A percentile compares a stretch with the other conserved stretches of the same genome.
phyloP scores from a whole-genome alignment of 129 eudicot genomes.

The Flaveria sonorensis region DNA sequence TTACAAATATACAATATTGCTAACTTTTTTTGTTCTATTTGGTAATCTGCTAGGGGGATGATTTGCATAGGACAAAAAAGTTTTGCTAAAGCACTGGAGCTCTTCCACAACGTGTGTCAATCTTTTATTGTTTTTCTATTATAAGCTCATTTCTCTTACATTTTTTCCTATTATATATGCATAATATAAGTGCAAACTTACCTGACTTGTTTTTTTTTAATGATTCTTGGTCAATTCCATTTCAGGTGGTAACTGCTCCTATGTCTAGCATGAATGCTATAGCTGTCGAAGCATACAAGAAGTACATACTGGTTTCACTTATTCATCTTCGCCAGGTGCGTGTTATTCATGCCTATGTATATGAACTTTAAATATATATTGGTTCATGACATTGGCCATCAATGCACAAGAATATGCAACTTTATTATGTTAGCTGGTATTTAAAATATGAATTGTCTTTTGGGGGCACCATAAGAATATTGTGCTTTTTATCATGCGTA shows the following conservation, averaged over 20 bases:
- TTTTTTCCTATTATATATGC: conserved; percentile 12
- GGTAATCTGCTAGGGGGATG: conserved; percentile 62
- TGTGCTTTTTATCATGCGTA: conserved; percentile 9
- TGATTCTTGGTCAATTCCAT: conserved; percentile 13
- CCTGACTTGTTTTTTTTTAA: not conserved
- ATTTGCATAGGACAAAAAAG: conserved; percentile 87
- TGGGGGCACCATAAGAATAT: conserved; percentile 15
- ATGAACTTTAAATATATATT: conserved; percentile 9
- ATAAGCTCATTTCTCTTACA: not conserved
- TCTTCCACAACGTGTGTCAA: conserved; percentile 76
- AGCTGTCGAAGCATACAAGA: conserved; percentile 96
- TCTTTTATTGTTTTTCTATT: conserved; percentile 16
- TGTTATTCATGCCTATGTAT: conserved; percentile 9
- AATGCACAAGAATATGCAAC: not conserved
- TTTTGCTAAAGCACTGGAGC: conserved; percentile 82
- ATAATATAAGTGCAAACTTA: conserved; percentile 4
- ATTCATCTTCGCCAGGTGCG: conserved; percentile 95
- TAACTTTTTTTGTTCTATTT: conserved; percentile 25
- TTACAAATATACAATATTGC: not conserved
- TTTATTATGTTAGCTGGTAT: not conserved
- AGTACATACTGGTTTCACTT: conserved; percentile 86
- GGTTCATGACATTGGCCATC: not conserved
- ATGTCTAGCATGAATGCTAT: conserved; percentile 75
- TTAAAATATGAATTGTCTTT: conserved; percentile 1
- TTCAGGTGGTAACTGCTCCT: conserved; percentile 97